Evolutionary conservation across 83 land plant genomes (phyloP).

Genomic region (Isoetes engelmannii): DNA sequence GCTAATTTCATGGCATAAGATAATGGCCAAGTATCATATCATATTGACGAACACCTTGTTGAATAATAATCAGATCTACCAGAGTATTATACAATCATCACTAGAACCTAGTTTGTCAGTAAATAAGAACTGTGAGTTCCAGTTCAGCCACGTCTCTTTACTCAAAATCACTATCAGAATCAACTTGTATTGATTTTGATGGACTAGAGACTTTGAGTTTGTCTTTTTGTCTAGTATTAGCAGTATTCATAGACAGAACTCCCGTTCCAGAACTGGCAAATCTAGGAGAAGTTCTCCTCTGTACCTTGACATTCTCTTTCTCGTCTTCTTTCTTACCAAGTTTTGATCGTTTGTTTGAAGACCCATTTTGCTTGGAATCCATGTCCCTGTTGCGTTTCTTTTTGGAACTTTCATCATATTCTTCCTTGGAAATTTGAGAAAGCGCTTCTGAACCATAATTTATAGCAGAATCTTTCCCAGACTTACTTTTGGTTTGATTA

Average conservation of each 20-base stretch:
- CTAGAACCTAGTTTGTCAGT: not conserved
- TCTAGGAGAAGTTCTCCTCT: constrained; percentile 12
- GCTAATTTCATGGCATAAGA: too few species aligned
- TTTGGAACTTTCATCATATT: too few species aligned
- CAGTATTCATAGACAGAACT: not conserved
- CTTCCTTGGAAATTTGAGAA: too few species aligned
- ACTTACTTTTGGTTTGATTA: too few species aligned
- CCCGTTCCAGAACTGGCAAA: constrained; percentile 11
- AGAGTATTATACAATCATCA: too few species aligned
- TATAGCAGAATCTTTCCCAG: too few species aligned
- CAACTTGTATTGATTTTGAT: not conserved
- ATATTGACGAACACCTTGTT: too few species aligned
- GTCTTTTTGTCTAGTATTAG: too few species aligned
- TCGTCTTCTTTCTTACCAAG: not conserved
- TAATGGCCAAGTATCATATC: too few species aligned
- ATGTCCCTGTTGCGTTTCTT: too few species aligned
- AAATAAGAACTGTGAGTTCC: not conserved
- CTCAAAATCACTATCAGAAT: constrained; percentile 24
- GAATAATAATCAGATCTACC: too few species aligned
- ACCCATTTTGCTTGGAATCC: not conserved
- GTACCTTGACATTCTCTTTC: constrained; percentile 2
- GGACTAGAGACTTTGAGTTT: not conserved
- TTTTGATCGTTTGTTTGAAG: constrained; percentile 6
- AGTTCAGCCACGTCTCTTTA: not conserved
- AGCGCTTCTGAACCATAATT: too few species aligned